Evolutionary conservation across 305 asterid species (phyloP).

Genomic region (Fraxinus platypoda): DNA sequence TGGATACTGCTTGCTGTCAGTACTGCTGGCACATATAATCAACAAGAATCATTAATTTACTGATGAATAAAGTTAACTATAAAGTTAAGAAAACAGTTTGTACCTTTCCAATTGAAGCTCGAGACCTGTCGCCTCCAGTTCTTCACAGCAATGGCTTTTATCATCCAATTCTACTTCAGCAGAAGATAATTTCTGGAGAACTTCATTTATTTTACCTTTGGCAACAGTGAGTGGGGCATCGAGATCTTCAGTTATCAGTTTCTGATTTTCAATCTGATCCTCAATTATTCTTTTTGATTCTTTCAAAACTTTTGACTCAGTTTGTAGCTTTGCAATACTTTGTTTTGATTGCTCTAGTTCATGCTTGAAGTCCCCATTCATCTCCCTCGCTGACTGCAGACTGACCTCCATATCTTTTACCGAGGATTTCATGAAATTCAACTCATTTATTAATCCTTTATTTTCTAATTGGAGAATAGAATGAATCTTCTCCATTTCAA

Average conservation of each 20-base stretch:
- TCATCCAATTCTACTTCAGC: conserved; percentile 67
- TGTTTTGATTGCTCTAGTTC: conserved; percentile 37
- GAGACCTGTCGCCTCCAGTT: conserved; percentile 68
- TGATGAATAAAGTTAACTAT: neutral
- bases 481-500: conserved; percentile 50
- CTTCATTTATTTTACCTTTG: conserved; percentile 44
- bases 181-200: conserved; percentile 52
- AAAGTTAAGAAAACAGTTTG: neutral
- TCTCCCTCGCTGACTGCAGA: conserved; percentile 28
- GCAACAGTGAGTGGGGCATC: conserved; percentile 63
- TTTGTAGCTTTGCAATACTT: conserved; percentile 26
- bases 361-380: conserved; percentile 24
- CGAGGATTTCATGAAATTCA: conserved; percentile 25
- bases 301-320: conserved; percentile 41
- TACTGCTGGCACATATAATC: conserved; percentile 33
- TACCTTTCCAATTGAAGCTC: conserved; percentile 92
- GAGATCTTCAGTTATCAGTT: conserved; percentile 60
- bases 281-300: conserved; percentile 51
- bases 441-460: conserved; percentile 45
- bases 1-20: conserved; percentile 29
- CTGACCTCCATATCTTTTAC: conserved; percentile 26
- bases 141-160: conserved; percentile 63
- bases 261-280: conserved; percentile 65
- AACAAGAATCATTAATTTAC: neutral
- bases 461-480: conserved; percentile 45